Conservation (phyloP, 305 asterid species). For the Salvia sclarea region DNA sequence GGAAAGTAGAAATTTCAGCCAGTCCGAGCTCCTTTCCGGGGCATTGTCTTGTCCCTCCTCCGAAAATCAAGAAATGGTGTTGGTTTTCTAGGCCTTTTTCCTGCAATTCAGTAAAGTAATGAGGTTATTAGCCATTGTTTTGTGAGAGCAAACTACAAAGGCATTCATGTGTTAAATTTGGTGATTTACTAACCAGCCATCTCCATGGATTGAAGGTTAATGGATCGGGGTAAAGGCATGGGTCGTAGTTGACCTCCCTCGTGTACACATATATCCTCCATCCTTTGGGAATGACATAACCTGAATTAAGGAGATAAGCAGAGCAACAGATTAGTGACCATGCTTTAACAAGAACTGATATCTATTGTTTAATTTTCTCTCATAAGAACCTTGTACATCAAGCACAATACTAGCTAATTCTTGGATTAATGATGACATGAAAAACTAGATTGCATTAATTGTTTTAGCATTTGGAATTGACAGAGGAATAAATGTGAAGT, state of each 20-base stretch:
- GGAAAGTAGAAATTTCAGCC: slow-evolving; percentile 93
- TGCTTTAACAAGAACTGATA: neutral
- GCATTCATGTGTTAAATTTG: neutral
- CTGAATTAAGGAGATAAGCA: slow-evolving; percentile 49
- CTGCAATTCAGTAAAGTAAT: slow-evolving; percentile 42
- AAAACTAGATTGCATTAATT: slow-evolving; percentile 23
- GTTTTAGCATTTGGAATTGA: slow-evolving; percentile 29
- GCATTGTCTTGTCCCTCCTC: slow-evolving; percentile 97
- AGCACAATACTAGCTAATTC: slow-evolving; percentile 4
- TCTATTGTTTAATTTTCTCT: neutral
- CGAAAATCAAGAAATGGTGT: slow-evolving; percentile 76
- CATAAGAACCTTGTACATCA: neutral
- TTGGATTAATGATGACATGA: slow-evolving; percentile 22
- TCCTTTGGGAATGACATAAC: slow-evolving; percentile 80
- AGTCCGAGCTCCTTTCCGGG: slow-evolving; percentile 98
- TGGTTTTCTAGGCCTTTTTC: slow-evolving; percentile 72
- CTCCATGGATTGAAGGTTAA: slow-evolving; percentile 93
- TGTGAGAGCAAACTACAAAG: neutral
- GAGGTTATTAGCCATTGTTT: slow-evolving; percentile 4
- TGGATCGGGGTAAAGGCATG: slow-evolving; percentile 81
- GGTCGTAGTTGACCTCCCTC: slow-evolving; percentile 93
- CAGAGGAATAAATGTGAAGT: slow-evolving; percentile 31
- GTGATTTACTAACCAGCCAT: slow-evolving; percentile 82
- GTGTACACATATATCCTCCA: slow-evolving; percentile 99
- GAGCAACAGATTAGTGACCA: slow-evolving; percentile 22